phyloP scores from a whole-genome alignment of 1,139 yeast genomes.

The Spencermartinsiella ligniputridi region DNA sequence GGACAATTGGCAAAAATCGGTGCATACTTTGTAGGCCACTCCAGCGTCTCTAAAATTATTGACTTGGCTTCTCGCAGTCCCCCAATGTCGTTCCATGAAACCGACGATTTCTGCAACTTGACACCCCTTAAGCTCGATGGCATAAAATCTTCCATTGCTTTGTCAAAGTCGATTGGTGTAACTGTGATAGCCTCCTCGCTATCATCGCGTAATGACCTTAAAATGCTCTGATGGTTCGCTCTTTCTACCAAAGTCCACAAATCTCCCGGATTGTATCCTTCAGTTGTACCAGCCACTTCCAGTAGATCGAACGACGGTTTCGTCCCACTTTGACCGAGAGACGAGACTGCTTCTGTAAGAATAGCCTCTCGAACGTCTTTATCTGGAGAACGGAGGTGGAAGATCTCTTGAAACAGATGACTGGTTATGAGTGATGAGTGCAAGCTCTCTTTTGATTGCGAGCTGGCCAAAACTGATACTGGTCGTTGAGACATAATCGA shows the following conservation, averaged over 20 bases:
- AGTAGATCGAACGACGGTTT: constrained; percentile 49
- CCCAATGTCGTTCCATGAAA: constrained; percentile 85
- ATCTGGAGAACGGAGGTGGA: constrained; percentile 64
- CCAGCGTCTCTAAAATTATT: constrained; percentile 76
- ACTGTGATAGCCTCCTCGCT: constrained; percentile 7
- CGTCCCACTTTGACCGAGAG: constrained; percentile 24
- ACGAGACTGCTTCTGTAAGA: constrained; percentile 43
- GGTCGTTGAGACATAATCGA: constrained; percentile 42
- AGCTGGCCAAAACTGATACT: constrained; percentile 52
- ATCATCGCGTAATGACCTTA: constrained; percentile 19
- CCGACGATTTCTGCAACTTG: constrained; percentile 70
- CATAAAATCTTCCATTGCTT: constrained; percentile 61
- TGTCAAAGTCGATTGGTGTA: constrained; percentile 40
- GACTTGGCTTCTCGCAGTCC: constrained; percentile 76
- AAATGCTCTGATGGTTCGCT: constrained; percentile 51
- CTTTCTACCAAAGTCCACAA: constrained; percentile 68
- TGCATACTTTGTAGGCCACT: constrained; percentile 96
- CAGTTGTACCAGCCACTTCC: constrained; percentile 74
- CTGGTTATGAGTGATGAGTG: constrained; percentile 59
- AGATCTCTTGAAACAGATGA: constrained; percentile 64
- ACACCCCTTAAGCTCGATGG: constrained; percentile 87
- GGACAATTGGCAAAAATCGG: constrained; percentile 91
- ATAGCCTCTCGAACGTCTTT: constrained; percentile 56
- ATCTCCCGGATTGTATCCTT: constrained; percentile 86
- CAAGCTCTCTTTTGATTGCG: constrained; percentile 61